These are phyloP conservation scores for Protomyces macrosporus DNA, from an alignment of 1,139 yeast genomes.

Conservation along the genomic window DNA sequence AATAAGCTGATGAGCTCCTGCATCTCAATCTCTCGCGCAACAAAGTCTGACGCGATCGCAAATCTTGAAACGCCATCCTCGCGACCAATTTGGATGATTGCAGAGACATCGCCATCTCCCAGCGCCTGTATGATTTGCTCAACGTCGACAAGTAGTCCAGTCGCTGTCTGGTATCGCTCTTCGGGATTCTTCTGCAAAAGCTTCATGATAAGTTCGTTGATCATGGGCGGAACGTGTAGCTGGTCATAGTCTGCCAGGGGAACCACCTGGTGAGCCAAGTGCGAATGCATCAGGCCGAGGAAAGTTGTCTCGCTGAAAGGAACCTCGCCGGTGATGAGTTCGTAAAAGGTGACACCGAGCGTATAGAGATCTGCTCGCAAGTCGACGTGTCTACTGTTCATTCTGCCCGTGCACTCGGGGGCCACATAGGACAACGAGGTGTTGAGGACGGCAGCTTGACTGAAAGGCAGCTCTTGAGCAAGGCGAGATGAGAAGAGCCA, in stretches of 20 bases:
- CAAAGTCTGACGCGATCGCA: constrained; percentile 6
- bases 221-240: neutral
- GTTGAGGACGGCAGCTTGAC: constrained; percentile 2
- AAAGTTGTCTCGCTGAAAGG: constrained; percentile 12
- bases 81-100: constrained; percentile 4
- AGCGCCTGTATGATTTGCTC: constrained; percentile 14
- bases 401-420: constrained; percentile 25
- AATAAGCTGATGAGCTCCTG: neutral
- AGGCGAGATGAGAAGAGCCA: constrained; percentile 17
- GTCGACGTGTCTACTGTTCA: constrained; percentile 11
- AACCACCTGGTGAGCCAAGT: constrained; percentile 3
- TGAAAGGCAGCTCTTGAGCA: constrained; percentile 3
- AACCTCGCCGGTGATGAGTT: constrained; percentile 1
- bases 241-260: neutral
- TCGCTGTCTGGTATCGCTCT: constrained; percentile 18
- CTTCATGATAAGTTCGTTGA: constrained; percentile 7
- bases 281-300: constrained; percentile 22
- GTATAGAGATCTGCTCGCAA: constrained; percentile 24
- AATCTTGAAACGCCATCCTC: constrained; percentile 19
- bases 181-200: constrained; percentile 20
- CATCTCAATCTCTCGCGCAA: constrained; percentile 16
- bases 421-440: constrained; percentile 19
- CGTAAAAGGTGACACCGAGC: constrained; percentile 24
- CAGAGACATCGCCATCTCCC: neutral
- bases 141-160: constrained; percentile 10